Base-by-base conservation (phyloP, 1,139 yeast species). In the Dujonia santamariae region DNA sequence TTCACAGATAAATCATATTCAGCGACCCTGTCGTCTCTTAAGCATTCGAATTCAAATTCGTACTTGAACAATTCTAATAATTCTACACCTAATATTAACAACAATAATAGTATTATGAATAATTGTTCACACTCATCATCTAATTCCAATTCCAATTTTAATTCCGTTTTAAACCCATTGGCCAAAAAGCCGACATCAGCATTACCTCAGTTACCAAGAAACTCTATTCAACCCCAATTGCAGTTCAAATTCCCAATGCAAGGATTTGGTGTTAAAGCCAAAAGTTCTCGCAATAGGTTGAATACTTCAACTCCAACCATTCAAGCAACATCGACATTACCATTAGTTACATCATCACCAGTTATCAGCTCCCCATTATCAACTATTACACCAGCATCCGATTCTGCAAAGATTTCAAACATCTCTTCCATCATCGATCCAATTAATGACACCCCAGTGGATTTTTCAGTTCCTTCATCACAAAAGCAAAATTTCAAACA, bases 391-490 rank as follows among this genome's bases (percentile, higher is more conserved):
- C 67, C 67, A 1, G 47, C 54, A 14, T 52, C 63, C 3, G 60
- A 56, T 26, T 53, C 59, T 3, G 37, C 43, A 4, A 39, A 53
- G n/a, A 41, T 49, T 11, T 45, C 50, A 16, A 44, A 41, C 30
- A 27, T 46, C 8, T 43, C 56, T 29, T 51, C 60, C 9, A 48
- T 63, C 18, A 52, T 61, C 32, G 70, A 66, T 43, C 67, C 70
- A 3, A 63, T 65, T 34, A 64, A 63, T 42, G 74, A 66, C 38
- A 47, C 68, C 8, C 72, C 72, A 9, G 69, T 64, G 32, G 73
- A 67, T 39, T 63, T 63, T 36, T 46, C 59, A 3, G 59, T 62
- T 17, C 62, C 66, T 3, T 44, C 17, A 4, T n/a, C n/a, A n/a
- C n/a, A n/a, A n/a, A 18, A 28, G 28, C 20, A 33, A 44, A 38